Base-by-base conservation (phyloP, 768 basidiomycete species). In the Russula emetica region DNA sequence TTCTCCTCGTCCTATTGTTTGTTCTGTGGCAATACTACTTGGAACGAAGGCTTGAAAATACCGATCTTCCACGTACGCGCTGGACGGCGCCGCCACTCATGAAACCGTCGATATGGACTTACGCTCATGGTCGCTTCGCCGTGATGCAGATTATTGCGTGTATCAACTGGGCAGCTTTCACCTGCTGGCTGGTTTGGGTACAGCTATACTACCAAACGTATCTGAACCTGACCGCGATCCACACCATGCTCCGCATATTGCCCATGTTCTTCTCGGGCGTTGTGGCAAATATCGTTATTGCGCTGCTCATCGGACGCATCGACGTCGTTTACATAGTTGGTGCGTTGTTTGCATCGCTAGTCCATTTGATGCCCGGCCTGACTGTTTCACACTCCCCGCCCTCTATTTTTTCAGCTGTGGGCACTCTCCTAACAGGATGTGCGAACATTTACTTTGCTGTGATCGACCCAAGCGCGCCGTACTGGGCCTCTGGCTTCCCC, bases 401-500 rank as follows among this genome's bases (percentile, higher is more conserved):
- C 42, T 22, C 7, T 44, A 26, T 42, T 14, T 28, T 10, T 60
- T 18, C 66, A 81, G 82, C 76, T 0, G 60, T 74, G 22, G 90
- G 91, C 20, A 85, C 86, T 0, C 56, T 81, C 6, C 71, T 85
- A 38, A 90, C 90, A 0, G 78, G 78, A 5, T 55, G 73, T 9
- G 86, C 87, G 0, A 80, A 79, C 63, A 73, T 91, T 10, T 74
- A 91, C 4, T 88, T 91, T 69, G 90, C 90, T 1, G 66, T 88
- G 2, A 87, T 91, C 66, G 67, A 82, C 28, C 81, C 86, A 0
- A 65, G 72, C 0, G 76, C 76, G 8, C 74, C 84, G 1, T 92
- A 85, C 68, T 92, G 90, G 91, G 87, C 86, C 1, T 87, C 79
- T 62, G 85, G 83, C 6, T 92, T 92, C 73, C 87, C 89, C 0